phyloP scores from a whole-genome alignment of 768 basidiomycete species.

The Candolleomyces eurysporus region DNA sequence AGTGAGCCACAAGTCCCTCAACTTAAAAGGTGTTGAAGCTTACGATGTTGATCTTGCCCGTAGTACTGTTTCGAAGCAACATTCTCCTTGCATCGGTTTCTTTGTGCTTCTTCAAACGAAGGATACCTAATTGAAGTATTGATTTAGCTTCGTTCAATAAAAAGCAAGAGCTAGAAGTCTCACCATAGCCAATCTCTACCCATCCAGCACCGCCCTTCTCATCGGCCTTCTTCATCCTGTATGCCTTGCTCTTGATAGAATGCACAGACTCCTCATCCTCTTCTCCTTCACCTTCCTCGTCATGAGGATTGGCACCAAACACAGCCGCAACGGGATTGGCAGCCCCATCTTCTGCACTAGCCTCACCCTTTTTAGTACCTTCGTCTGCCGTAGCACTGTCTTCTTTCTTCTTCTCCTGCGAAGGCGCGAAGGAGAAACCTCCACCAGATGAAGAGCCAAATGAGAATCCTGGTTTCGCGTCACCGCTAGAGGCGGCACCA shows the following conservation, averaged over 20 bases:
- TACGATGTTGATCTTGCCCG: slow-evolving; percentile 75
- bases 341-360: slow-evolving; percentile 38
- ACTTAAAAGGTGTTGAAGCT: slow-evolving; percentile 23
- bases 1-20: not conserved
- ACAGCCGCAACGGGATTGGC: not conserved
- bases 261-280: slow-evolving; percentile 73
- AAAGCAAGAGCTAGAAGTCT: not conserved
- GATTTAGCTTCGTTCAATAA: not conserved
- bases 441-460: slow-evolving; percentile 7
- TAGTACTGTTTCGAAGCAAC: slow-evolving; percentile 69
- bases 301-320: slow-evolving; percentile 40
- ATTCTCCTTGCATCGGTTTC: slow-evolving; percentile 55
- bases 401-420: slow-evolving; percentile 11
- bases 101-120: slow-evolving; percentile 75
- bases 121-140: slow-evolving; percentile 45
- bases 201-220: slow-evolving; percentile 47
- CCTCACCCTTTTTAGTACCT: slow-evolving; percentile 22
- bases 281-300: slow-evolving; percentile 77
- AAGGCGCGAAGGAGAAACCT: no score
- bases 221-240: slow-evolving; percentile 50
- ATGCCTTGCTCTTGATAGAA: slow-evolving; percentile 60
- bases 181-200: slow-evolving; percentile 69
- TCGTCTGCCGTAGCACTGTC: slow-evolving; percentile 9
- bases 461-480: not conserved
- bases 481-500: not conserved